These are phyloP conservation scores for Bipolaris sorokiniana DNA, from an alignment of 2,329 filamentous ascomycete species.

Conservation along the genomic window DNA sequence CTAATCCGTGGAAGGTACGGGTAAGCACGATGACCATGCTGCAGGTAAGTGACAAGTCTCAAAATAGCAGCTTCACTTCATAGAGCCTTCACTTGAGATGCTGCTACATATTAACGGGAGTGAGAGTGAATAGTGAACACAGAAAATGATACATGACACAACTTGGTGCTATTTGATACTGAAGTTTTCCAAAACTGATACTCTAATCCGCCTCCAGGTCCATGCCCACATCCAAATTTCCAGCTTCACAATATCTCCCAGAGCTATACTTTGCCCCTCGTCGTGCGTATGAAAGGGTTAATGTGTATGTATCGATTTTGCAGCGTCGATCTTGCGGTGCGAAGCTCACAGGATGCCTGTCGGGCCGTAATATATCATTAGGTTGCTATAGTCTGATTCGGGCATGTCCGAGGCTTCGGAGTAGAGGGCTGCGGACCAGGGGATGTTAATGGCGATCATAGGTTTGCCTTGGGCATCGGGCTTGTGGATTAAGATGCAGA, in stretches of 20 bases:
- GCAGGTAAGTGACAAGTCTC: neutral
- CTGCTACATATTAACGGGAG: neutral
- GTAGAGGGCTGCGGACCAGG: conserved; percentile 22
- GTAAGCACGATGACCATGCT: neutral
- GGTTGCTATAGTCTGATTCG: conserved; percentile 13
- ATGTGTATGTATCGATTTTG: conserved; percentile 22
- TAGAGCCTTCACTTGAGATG: neutral
- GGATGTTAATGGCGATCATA: conserved; percentile 54
- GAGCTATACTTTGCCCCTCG: conserved; percentile 49
- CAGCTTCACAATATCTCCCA: conserved; percentile 30
- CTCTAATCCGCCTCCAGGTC: conserved; percentile 49
- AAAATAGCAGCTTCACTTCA: neutral
- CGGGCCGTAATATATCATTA: conserved; percentile 13
- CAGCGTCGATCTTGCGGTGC: conserved; percentile 14
- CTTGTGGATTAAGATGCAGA: conserved; percentile 26
- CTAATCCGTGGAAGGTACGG: neutral
- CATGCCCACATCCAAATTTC: conserved; percentile 45
- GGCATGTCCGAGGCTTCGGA: conserved; percentile 14
- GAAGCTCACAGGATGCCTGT: conserved; percentile 24
- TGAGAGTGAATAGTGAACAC: neutral
- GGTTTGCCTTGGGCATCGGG: conserved; percentile 45
- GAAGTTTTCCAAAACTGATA: neutral
- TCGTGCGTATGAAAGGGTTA: conserved; percentile 49
- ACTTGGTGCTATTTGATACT: neutral
- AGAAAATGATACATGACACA: neutral